Base-by-base conservation (phyloP, 495 filamentous ascomycete species). In the Neurospora terricola region DNA sequence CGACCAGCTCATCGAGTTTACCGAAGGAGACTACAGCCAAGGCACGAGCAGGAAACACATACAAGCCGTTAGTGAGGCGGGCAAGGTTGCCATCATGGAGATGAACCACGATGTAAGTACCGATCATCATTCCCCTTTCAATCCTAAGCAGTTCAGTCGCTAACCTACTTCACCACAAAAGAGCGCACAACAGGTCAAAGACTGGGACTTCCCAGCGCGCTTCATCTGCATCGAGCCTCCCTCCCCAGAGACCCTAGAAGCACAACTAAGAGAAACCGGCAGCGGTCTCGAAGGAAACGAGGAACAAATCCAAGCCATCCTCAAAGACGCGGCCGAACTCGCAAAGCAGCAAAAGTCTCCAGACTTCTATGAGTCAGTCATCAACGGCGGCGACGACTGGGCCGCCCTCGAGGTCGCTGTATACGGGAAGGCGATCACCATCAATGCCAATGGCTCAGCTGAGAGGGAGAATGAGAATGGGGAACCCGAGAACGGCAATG, bases 141-240 rank as follows among this genome's bases (percentile, higher is more conserved):
- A 14, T 54, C 42, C 23, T 73, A 4, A 37, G 23, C n/a, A 12
- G n/a, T 23, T 18, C 27, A 38, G 12, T 11, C 6, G 12, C 9
- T 23, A 18, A 40, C 71, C 73, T 59, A 72, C 68, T 75, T 77
- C 74, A 27, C 37, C 70, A 0, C 48, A 1, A 30, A 82, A 91
- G 94, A 74, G 90, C 89, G 74, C 92, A 86, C 84, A 94, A 91
- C 81, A 83, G 81, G 88, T 93, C 59, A 93, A 91, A 78, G 88
- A 88, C 72, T 88, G 88, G 43, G 86, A 90, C 75, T 88, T 92
- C 70, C 84, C 89, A 70, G 91, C 92, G 23, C 86, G 92, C 4
- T 91, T 91, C 76, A 78, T 95, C 45, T 93, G 95, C 79, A 81
- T 96, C 68, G 83, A 88, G 11, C 92, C 93, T 1, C 91, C 92